phyloP scores from a whole-genome alignment of 768 basidiomycete genomes.

The Pilatotrama ljubarskyi region DNA sequence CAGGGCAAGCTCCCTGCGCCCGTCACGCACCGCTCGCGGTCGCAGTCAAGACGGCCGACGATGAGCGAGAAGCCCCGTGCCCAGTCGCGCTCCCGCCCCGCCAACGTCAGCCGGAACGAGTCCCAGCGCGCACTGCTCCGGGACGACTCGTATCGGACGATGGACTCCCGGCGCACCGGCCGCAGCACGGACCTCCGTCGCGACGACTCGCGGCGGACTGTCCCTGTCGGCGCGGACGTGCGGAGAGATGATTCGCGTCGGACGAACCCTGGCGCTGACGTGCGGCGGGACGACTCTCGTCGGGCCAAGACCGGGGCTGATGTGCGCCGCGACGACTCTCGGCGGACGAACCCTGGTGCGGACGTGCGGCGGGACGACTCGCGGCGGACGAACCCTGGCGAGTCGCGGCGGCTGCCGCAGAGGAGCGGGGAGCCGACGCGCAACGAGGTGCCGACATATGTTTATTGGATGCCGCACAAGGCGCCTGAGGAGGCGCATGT shows the following conservation, averaged over 20 bases:
- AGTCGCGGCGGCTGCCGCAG: conserved; percentile 10
- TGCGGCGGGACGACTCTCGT: conserved; percentile 20
- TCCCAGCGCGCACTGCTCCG: conserved; percentile 22
- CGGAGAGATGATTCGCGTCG: conserved; percentile 15
- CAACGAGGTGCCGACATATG: conserved; percentile 31
- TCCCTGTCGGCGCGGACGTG: conserved; percentile 1
- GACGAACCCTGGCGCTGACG: conserved; percentile 4
- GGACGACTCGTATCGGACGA: conserved; percentile 21
- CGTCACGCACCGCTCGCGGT: conserved; percentile 35
- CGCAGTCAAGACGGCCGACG: conserved; percentile 30
- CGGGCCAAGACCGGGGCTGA: conserved; percentile 9
- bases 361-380: conserved; percentile 20
- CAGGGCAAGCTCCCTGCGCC: conserved; percentile 44
- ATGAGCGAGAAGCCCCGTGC: conserved; percentile 16
- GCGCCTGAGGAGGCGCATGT: conserved; percentile 29
- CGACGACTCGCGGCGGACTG: conserved; percentile 18
- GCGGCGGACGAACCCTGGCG: conserved; percentile 13
- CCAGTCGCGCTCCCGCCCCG: conserved; percentile 15
- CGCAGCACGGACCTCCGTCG: conserved; percentile 18
- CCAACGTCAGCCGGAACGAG: conserved; percentile 23
- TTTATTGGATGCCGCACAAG: conserved; percentile 32
- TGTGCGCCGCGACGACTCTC: conserved; percentile 15
- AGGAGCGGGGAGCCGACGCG: conserved; percentile 26
- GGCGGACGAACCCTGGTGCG: neutral
- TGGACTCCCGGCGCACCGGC: conserved; percentile 19